Evolutionary conservation across 805 yeast species (phyloP), one percentile per base, ranked within the genome.

Genomic region (Starmerella stellata): DNA sequence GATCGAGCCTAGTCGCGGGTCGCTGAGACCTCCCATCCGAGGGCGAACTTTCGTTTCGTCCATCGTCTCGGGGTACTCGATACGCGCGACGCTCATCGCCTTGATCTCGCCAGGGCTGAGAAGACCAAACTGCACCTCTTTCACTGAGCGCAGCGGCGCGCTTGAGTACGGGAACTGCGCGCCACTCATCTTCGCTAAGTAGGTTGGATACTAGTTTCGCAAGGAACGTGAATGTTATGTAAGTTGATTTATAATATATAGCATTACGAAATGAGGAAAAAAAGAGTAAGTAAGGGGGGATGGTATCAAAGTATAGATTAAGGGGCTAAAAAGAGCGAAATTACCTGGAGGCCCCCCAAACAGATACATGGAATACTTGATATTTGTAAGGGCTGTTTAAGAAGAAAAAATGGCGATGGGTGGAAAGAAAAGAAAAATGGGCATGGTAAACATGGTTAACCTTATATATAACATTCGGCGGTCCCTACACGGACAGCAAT

Each of bases 1-100:
- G 52, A 90, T 85, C 4, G 95, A 79, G 37, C 99, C 99, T 44
- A 90, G 68, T 52, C 96, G 75, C 44, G 98, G 96, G 59, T 92
- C 98, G 57, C 85, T 87, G 45, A 90, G 66, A 44, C 99, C 99
- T 46, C 95, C 95, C 49, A 83, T 85, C 58, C 95, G 75, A 35
- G 96, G 95, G 47, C 80, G 79, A 56, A 78, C 78, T 42, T 93
- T 83, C 30, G 94, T 74, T 60, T 85, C 95, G 60, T 90, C 98
- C 94, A 90, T 90, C n/a, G 95, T 90, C 62, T 90, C 99, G 18
- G 99, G 98, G 55, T 79, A 90, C 61, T 87, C 95, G 54, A 90
- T 82, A 57, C 90, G 90, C 32, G 95, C 96, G 43, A 92, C 98
- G 45, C 95, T 81, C 49, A 90, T 85, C 36, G 96, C 95, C 61